Base-by-base conservation (phyloP, 495 filamentous ascomycete species). In the Penicillium herquei region DNA sequence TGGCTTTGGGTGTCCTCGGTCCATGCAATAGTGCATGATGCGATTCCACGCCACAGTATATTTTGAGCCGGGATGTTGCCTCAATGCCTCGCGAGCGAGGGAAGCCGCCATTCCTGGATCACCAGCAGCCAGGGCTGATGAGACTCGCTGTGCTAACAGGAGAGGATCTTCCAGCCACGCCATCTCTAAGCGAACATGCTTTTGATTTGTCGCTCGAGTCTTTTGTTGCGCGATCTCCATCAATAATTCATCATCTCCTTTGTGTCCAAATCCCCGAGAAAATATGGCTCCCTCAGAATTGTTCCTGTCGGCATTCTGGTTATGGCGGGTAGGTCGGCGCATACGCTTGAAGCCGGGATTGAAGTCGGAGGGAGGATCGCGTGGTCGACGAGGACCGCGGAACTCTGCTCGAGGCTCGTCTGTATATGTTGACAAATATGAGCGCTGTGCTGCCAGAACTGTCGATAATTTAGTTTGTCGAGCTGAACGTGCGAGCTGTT, bases 21-120 rank as follows among this genome's bases (percentile, higher is more conserved):
- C 73, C 73, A 96, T 71, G 50, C 83, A 78, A 64, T 88, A 85
- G 39, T 89, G 82, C 46, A 97, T 82, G 31, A 96, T 62, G 69
- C 89, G 82, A 73, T 97, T 97, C 93, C 93, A 98, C 47, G 86
- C 86, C 48, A 92, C 90, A 9, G 78, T 70, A 52, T 84, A 85
- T 41, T 83, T 76, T 51, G 79, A 73, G 11, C 73, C 51, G 55
- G 79, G 48, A 5, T 30, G 26, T 12, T 52, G 26, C 16, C 32
- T 81, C 63, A 85, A 87, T 26, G 87, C 88, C 56, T 75, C 69
- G 46, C 85, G 83, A n/a, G 88, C 79, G 55, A 96, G 54, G 8
- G 76, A 71, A 21, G 82, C 64, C 21, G 91, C 92, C 62, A 90
- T 82, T 8, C 80, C 77, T 31, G 77, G 72, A 14, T 87, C 71